A percentile compares a stretch with the other conserved stretches of the same genome.
Conservation (phyloP, 371 early-diverging fungal genomes). For the Parasitella parasitica region DNA sequence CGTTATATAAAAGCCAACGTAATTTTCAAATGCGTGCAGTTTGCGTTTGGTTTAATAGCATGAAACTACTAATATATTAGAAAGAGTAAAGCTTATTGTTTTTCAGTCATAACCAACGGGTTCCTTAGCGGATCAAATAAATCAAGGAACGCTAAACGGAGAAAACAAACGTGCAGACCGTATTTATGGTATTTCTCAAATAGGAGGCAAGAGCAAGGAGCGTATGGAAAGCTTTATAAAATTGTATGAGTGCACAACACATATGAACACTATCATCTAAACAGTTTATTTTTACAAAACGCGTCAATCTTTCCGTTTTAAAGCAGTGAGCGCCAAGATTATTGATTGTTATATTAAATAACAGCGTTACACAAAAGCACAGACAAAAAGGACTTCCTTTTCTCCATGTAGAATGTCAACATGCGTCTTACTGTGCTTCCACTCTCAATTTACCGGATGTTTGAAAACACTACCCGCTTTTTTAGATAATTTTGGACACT, state of each 20-base stretch:
- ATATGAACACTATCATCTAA: neutral
- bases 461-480: too few relatives aligned
- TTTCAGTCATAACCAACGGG: neutral
- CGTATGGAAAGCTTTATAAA: neutral
- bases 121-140: neutral
- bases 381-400: slow-evolving; percentile 12
- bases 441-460: too few relatives aligned
- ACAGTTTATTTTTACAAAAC: too few relatives aligned
- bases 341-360: neutral
- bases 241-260: neutral
- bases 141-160: neutral
- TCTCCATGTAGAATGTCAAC: slow-evolving; percentile 13
- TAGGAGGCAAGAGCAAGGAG: neutral
- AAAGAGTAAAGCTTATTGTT: too few relatives aligned
- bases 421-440: slow-evolving; percentile 31
- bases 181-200: slow-evolving; percentile 4
- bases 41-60: too few relatives aligned
- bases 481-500: too few relatives aligned
- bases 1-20: too few relatives aligned
- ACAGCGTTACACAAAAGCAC: slow-evolving; percentile 23
- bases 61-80: too few relatives aligned
- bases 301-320: too few relatives aligned
- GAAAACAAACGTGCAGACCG: slow-evolving; percentile 5
- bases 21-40: too few relatives aligned
- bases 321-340: too few relatives aligned